Conservation (phyloP, 1,284 basidiomycete species). For the Cryptococcus maquisensis region DNA sequence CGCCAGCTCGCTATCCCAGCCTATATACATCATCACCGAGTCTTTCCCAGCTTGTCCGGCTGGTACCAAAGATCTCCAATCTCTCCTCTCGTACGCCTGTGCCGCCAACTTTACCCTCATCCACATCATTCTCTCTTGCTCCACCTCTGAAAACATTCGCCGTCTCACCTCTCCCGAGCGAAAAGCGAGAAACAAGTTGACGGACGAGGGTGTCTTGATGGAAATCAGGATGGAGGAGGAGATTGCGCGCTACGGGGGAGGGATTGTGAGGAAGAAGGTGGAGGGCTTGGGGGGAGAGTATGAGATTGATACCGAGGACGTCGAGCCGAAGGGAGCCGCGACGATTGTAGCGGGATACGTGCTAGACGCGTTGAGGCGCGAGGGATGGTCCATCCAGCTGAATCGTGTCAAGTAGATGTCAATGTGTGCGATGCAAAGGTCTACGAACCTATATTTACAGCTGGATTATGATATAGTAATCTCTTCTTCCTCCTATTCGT, state of each 20-base stretch:
- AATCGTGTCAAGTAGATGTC: neutral
- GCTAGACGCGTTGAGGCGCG: constrained; percentile 22
- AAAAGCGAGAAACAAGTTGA: constrained; percentile 1
- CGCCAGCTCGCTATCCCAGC: neutral
- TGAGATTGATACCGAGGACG: constrained; percentile 28
- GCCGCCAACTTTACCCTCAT: constrained; percentile 20
- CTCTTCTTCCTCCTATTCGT: neutral
- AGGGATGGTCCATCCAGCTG: constrained; percentile 25
- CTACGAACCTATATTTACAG: neutral
- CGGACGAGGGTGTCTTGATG: constrained; percentile 16
- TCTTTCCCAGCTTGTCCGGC: constrained; percentile 7
- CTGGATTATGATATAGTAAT: neutral
- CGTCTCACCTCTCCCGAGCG: constrained; percentile 6
- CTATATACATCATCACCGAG: constrained; percentile 21
- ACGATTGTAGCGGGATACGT: constrained; percentile 28
- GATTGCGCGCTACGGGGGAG: constrained; percentile 19
- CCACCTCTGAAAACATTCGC: constrained; percentile 17
- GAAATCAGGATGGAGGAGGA: constrained; percentile 37
- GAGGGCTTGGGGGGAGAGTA: constrained; percentile 29
- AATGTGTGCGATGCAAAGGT: neutral
- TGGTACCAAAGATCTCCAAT: constrained; percentile 1
- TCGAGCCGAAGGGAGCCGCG: constrained; percentile 18
- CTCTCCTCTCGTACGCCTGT: constrained; percentile 9
- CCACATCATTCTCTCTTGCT: constrained; percentile 26
- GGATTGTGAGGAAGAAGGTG: constrained; percentile 1